Evolutionary conservation across 2,329 filamentous ascomycete species (phyloP), one percentile per base, ranked within the genome.

Genomic region (Penicillium hordei): DNA sequence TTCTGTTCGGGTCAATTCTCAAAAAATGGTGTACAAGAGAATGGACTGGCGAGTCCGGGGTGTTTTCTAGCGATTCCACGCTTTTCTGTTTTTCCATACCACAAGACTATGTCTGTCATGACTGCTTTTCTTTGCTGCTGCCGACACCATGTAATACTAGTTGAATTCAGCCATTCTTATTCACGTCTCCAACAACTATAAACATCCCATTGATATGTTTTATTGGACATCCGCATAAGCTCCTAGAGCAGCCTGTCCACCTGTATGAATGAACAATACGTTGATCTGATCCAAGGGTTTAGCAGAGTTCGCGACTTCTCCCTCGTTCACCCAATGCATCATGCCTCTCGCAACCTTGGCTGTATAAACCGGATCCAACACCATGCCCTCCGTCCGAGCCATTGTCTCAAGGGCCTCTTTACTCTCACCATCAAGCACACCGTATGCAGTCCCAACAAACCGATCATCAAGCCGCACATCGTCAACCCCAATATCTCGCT

Each of bases 281-380:
- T 74, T 75, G 8, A 68, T 58, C n/a, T 60, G 44, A n/a, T 62
- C 48, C 34, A 58, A 45, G 2, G 25, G 40, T 34, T 52, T 19
- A 12, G 57, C 42, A 51, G 59, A 64, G 19, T 68, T 55, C 40
- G 9, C 48, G 2, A 58, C 52, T 40, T 70, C 64, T 7, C 66
- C 65, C 25, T 64, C 52, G 8, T 60, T 44, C 23, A 65, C 59
- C 66, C 64, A 71, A 29, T 68, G 59, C 54, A 67, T 60, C 63
- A 71, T 64, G 25, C 69, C 69, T 36, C 64, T 51, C n/a, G 66
- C 62, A 21, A 69, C 72, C 54, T 75, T 75, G 9, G 62, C 67
- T 31, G 72, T 75, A 59, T 75, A 75, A 10, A 75, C 72, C 4
- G 72, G 72, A 44, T 75, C 72, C 21, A 73, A 48, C 15, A 75